phyloP scores from a whole-genome alignment of 176 grass and related monocot genomes.

The Poa annua region DNA sequence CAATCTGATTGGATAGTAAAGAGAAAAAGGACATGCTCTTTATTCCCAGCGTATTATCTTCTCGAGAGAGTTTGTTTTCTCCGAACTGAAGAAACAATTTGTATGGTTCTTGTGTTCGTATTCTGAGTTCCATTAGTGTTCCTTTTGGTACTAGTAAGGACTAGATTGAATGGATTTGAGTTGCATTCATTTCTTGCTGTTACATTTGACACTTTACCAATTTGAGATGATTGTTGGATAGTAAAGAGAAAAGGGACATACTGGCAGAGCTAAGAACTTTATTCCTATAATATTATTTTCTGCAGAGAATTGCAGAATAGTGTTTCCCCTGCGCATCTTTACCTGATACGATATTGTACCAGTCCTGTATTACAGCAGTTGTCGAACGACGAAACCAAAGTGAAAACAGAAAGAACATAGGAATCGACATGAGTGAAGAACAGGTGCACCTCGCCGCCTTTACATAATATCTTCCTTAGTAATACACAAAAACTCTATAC shows the following conservation, averaged over 20 bases:
- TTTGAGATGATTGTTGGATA: neutral
- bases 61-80: neutral
- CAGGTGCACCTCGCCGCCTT: constrained; percentile 34
- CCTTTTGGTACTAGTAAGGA: neutral
- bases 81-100: neutral
- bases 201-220: neutral
- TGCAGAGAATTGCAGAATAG: constrained; percentile 8
- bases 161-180: neutral
- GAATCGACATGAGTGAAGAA: constrained; percentile 29
- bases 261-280: neutral
- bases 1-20: neutral
- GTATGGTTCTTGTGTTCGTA: too few relatives aligned
- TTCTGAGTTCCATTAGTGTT: neutral
- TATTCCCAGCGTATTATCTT: neutral
- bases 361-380: neutral
- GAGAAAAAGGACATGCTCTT: constrained; percentile 16
- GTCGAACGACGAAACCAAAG: neutral
- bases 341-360: neutral
- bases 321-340: constrained; percentile 4
- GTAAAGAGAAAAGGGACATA: constrained; percentile 9
- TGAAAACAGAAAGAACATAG: neutral
- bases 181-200: neutral
- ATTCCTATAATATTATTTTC: neutral
- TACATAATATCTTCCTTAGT: constrained; percentile 29
- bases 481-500: constrained; percentile 41